These are phyloP conservation scores for Skeletonema tropicum DNA, from an alignment of 108 stramenopile genomes.

Conservation along the genomic window DNA sequence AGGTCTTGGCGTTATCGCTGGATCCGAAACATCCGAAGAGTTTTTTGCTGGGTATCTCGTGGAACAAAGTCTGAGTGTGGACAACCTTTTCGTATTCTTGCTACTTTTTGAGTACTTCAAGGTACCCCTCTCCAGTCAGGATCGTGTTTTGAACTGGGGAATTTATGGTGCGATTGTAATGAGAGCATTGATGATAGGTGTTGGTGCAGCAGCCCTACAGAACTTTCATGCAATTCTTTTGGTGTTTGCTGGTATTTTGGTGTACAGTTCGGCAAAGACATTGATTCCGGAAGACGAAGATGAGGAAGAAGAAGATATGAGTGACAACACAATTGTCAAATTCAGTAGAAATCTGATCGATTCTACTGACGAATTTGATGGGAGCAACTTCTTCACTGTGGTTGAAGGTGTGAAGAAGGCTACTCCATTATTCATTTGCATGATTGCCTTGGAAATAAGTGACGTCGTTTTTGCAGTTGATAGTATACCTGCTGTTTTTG, in stretches of 20 bases:
- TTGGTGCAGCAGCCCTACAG: constrained; percentile 88
- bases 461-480: constrained; percentile 98
- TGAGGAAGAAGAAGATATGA: constrained; percentile 81
- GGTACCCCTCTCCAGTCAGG: constrained; percentile 72
- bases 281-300: constrained; percentile 72
- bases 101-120: constrained; percentile 90
- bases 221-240: constrained; percentile 85
- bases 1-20: constrained; percentile 39
- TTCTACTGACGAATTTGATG: constrained; percentile 82
- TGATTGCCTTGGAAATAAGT: constrained; percentile 93
- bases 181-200: constrained; percentile 93
- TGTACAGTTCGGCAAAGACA: constrained; percentile 79
- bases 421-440: constrained; percentile 93
- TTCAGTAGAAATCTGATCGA: constrained; percentile 67
- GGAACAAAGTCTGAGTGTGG: constrained; percentile 86
- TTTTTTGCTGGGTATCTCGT: constrained; percentile 91
- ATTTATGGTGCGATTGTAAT: constrained; percentile 89
- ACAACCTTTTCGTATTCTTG: constrained; percentile 93
- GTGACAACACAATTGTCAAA: constrained; percentile 75
- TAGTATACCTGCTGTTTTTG: constrained; percentile 96
- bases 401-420: constrained; percentile 80
- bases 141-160: constrained; percentile 86
- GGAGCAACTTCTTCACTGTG: constrained; percentile 88
- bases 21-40: constrained; percentile 61
- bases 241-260: constrained; percentile 89